Base-by-base conservation (phyloP, 768 basidiomycete genomes). In the Galerina sulciceps region DNA sequence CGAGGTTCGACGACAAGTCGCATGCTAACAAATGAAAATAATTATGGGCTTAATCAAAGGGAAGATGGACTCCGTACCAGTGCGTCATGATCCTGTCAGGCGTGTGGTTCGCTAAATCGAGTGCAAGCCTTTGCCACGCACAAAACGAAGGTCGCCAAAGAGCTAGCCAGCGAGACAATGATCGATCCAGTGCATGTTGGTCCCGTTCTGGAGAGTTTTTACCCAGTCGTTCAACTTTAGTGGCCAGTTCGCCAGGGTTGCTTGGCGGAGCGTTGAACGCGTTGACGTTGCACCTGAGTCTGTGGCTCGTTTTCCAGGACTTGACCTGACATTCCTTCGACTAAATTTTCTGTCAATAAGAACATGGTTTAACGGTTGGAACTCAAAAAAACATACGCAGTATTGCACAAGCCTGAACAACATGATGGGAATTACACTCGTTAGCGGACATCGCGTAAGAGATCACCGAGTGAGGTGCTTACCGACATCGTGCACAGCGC, bases 71-170 rank as follows among this genome's bases (percentile, higher is more conserved):
- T 22, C 2, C 53, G 6, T 34, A 56, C 55, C 55, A 56, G 4
- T 56, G 55, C 10, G 55, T 56, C 55, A 56, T 41, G 10, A 49
- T 37, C 23, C 55, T 56, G 5, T 49, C 38, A 8, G 13, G 35
- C 5, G 55, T 37, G 41, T 56, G 55, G 41, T 56, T 56, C 15
- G 55, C 55, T 14, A 56, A 38, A 34, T 56, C 26, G 1, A 56
- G 15, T 1, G 34, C 35, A 6, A 48, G 9, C 10, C n/a, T 41
- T 2, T 46, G 18, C 36, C 46, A 56, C 3, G 15, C 41, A 10
- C 23, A 26, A 35, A 56, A 56, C 8, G 2, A 41, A 35, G 37
- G 13, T 2, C 55, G 45, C 55, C 55, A 56, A 11, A 40, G 17
- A 22, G 48, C 44, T 26, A 56, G 10, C 55, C 55, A 56, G 6